These are phyloP conservation scores for Pythium guiyangense DNA, from an alignment of 352 stramenopile genomes.

Conservation along the genomic window DNA sequence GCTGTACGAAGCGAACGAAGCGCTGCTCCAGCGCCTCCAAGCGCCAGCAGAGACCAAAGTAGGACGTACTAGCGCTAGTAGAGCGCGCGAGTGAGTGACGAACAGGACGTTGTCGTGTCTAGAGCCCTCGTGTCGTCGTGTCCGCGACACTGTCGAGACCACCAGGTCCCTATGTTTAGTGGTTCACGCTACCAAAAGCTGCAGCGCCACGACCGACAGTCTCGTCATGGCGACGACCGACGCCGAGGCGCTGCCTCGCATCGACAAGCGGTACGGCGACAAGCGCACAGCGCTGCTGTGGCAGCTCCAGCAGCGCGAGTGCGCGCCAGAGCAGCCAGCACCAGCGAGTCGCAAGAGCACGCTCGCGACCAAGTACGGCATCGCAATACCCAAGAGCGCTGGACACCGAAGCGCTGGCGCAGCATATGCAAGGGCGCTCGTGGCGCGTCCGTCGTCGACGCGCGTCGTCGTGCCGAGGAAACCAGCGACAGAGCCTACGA, in stretches of 20 bases:
- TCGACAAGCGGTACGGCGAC: constrained; percentile 10
- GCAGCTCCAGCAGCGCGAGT: constrained; percentile 3
- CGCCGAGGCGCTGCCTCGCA: constrained; percentile 6
- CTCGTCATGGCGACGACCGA: not conserved
- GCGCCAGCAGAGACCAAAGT: no score
- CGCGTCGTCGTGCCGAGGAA: not conserved
- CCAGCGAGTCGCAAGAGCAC: not conserved
- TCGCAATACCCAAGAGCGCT: constrained; percentile 6
- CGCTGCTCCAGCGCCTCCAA: constrained; percentile 40
- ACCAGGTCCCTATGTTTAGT: no score
- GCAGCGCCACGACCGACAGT: no score
- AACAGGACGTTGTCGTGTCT: no score
- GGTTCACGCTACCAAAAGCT: no score
- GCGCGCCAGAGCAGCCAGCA: not conserved
- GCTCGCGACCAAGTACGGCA: constrained; percentile 3
- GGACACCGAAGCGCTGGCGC: not conserved
- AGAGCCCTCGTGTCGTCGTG: no score
- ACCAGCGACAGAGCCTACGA: not conserved
- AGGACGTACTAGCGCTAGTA: not conserved
- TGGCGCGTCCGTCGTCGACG: constrained; percentile 7
- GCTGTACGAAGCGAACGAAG: constrained; percentile 60
- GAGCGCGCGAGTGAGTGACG: no score
- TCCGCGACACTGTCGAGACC: no score
- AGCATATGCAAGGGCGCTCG: not conserved
- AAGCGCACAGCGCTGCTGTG: constrained; percentile 5